phyloP scores from a whole-genome alignment of 768 basidiomycete genomes.

The Suillus americanus region DNA sequence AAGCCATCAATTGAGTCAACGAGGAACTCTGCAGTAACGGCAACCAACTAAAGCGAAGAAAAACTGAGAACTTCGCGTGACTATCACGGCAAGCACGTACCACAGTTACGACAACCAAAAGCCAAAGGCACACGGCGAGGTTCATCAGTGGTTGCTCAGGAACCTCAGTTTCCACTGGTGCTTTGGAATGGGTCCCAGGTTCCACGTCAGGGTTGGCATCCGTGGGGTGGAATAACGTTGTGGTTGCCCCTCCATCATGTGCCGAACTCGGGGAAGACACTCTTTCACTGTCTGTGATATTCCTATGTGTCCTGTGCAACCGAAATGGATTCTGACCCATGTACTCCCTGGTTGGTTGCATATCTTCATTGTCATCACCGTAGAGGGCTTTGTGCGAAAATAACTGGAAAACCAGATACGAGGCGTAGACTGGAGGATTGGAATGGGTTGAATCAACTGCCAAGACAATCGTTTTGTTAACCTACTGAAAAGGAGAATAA shows the following conservation, averaged over 20 bases:
- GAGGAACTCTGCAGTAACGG: constrained; percentile 61
- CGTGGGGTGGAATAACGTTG: background rate
- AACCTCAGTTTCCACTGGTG: constrained; percentile 17
- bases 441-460: background rate
- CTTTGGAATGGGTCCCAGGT: background rate
- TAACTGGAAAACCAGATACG: constrained; percentile 77
- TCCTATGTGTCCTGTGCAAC: background rate
- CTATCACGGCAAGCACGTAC: constrained; percentile 37
- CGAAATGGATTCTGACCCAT: constrained; percentile 37
- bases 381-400: constrained; percentile 81
- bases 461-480: constrained; percentile 2
- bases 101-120: constrained; percentile 60
- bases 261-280: background rate
- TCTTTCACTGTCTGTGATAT: background rate
- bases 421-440: constrained; percentile 54
- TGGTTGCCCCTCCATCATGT: background rate
- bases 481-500: constrained; percentile 77
- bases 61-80: background rate
- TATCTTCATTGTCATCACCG: constrained; percentile 42
- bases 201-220: background rate
- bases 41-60: constrained; percentile 41
- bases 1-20: constrained; percentile 83
- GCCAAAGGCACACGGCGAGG: constrained; percentile 47
- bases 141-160: constrained; percentile 48
- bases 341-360: constrained; percentile 40